Base-by-base conservation (phyloP, 306 rosid genomes). In the Adenanthera pavonina region DNA sequence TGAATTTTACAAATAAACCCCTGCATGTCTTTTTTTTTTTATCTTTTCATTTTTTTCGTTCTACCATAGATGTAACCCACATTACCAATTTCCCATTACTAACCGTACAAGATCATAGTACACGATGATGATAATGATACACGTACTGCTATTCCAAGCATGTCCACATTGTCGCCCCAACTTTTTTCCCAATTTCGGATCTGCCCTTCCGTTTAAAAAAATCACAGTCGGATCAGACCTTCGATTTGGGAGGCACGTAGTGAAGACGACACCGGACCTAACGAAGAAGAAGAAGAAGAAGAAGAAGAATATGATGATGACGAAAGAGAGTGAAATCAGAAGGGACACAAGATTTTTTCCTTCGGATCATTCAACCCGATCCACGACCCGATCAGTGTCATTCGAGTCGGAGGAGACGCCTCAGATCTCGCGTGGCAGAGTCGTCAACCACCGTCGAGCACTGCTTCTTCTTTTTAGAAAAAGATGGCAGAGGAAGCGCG, bases 401-500 rank as follows among this genome's bases (percentile, higher is more conserved):
- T 53, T 86, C 98, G 16, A 95, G 87, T 13, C 99, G 89, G 36
- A 95, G 98, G 74, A 95, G 70, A 11, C 97, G 97, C 85, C 99
- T 88, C 73, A 95, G 90, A 79, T 89, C 92, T 84, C 97, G 81
- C 34, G 99, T 90, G 2, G 99, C 99, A 12, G 90, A 90, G 85
- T 93, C 93, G 13, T 85, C 97, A 0, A 83, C 90, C 52, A 67
- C 60, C 70, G 66, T 56, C 16, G 85, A 60, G 43, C 49, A 56
- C 41, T 52, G 86, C 74, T 86, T 86, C 86, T 81, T 94, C 91
- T 69, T 92, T 12, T 25, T 25, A 25, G 83, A 84, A 85, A 95
- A 95, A 43, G 97, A 93, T 4, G 99, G 97, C 15, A 95, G 25
- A 6, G 97, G 97, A 47, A 95, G 97, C 35, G 97, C 88, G 80